Evolutionary conservation across 2,329 filamentous ascomycete genomes (phyloP), one percentile per base, ranked within the genome.

Genomic region (Lojkania enalia): DNA sequence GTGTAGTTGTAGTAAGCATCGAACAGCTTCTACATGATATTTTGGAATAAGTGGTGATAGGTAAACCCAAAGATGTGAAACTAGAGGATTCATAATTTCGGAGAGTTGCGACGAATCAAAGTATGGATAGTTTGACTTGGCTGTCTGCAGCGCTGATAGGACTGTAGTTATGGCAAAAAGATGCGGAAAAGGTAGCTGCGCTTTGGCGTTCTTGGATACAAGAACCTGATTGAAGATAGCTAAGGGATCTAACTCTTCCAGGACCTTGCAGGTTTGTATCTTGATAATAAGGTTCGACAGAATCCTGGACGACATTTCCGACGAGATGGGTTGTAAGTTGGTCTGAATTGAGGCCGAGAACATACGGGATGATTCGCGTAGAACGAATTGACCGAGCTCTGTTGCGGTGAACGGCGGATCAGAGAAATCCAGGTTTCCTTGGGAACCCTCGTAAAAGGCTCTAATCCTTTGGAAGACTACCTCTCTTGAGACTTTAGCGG

Each of bases 11-110:
- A 94, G 95, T 29, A 99, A 74, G 55, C 84, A 86, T 45, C 88
- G 84, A 6, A 95, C 88, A 14, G 90, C 86, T 72, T 99, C 95
- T 21, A 99, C 91, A 62, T 97, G 94, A 55, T 92, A 95, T 63
- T 96, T 96, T 0, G 91, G 90, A 51, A 86, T 85, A 11, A 84
- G 78, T n/a, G 88, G 85, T 0, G 90, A 88, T 29, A 99, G 72
- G 60, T 88, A 90, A 4, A 74, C 69, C 94, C 94, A 99, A 0
- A 92, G 78, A 44, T 85, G 80, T 1, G 76, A 76, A 13, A 94
- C 84, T 16, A 97, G 73, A 20, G 81, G 77, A 15, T 82, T 77
- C 4, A 92, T 80, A 6, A 95, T 71, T 43, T 74, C 77, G 43
- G 77, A 85, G 38, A 86, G 63, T 18, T 83, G 77, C n/a, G 70